Evolutionary conservation across 2,329 filamentous ascomycete species (phyloP).

Genomic region (Colletotrichum camelliae): DNA sequence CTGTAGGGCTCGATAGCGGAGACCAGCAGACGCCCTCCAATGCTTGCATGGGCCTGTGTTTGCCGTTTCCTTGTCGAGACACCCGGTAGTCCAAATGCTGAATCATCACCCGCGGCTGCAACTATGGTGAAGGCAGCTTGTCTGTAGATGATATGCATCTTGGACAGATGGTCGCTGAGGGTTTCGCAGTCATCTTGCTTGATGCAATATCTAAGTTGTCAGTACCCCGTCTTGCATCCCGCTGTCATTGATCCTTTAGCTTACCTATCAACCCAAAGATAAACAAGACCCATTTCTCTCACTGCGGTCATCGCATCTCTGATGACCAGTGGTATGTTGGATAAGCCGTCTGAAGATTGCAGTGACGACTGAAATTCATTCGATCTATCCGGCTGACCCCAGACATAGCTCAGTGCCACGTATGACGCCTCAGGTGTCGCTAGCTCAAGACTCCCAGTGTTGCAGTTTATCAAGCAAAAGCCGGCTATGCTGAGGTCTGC

Average conservation of each 20-base stretch:
- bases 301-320: not conserved
- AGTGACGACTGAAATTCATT: not conserved
- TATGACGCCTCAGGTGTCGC: not conserved
- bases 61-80: not conserved
- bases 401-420: not conserved
- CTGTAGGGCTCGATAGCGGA: not conserved
- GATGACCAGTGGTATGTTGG: not conserved
- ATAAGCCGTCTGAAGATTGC: fast-evolving
- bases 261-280: not conserved
- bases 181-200: not conserved
- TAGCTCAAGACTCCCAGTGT: not conserved
- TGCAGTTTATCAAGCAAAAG: not conserved
- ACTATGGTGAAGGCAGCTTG: not conserved
- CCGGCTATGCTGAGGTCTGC: not conserved
- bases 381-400: not conserved
- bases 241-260: fast-evolving
- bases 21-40: not conserved
- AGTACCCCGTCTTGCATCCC: not conserved
- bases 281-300: not conserved
- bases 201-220: not conserved
- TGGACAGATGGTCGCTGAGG: not conserved
- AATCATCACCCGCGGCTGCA: fast-evolving
- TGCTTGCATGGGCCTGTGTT: not conserved
- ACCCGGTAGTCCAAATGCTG: not conserved
- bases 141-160: not conserved